These are phyloP conservation scores for Pinus tabuliformis DNA, from an alignment of 75 land plant genomes.

Conservation along the genomic window DNA sequence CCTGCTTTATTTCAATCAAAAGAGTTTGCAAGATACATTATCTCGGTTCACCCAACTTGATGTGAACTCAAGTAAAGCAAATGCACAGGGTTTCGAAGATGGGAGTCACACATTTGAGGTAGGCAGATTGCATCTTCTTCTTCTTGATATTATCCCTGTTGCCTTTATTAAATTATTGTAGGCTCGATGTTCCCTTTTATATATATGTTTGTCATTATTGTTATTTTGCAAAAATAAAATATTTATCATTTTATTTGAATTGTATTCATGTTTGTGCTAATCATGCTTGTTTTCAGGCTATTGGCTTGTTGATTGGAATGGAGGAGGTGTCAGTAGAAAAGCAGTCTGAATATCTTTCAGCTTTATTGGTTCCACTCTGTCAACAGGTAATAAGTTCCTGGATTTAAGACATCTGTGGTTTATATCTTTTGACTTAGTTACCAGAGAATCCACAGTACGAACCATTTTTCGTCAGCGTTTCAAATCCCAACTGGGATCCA, in stretches of 20 bases:
- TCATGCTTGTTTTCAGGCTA: conserved; percentile 53
- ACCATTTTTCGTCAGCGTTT: no score
- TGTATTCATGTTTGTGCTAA: not conserved
- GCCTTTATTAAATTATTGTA: no score
- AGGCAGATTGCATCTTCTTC: not conserved
- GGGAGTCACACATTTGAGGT: conserved; percentile 96
- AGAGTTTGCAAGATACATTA: conserved; percentile 88
- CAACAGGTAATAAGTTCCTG: conserved; percentile 68
- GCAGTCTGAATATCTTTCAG: conserved; percentile 81
- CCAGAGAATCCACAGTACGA: no score
- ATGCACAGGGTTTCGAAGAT: conserved; percentile 62
- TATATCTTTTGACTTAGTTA: no score
- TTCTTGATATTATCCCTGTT: no score
- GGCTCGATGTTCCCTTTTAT: no score
- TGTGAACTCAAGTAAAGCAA: conserved; percentile 37
- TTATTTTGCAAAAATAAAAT: not conserved
- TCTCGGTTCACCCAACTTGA: conserved; percentile 51
- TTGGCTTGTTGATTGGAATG: conserved; percentile 97
- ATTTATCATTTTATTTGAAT: not conserved
- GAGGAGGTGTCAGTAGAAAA: conserved; percentile 89
- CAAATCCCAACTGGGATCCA: no score
- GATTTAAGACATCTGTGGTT: no score
- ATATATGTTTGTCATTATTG: not conserved
- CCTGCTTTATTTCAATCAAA: conserved; percentile 14
- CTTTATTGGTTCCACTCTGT: conserved; percentile 88